Percentiles rank a stretch among this genome's conserved stretches.
Conservation (phyloP, 345 rosid genomes). For the Hibiscus tridactylites region DNA sequence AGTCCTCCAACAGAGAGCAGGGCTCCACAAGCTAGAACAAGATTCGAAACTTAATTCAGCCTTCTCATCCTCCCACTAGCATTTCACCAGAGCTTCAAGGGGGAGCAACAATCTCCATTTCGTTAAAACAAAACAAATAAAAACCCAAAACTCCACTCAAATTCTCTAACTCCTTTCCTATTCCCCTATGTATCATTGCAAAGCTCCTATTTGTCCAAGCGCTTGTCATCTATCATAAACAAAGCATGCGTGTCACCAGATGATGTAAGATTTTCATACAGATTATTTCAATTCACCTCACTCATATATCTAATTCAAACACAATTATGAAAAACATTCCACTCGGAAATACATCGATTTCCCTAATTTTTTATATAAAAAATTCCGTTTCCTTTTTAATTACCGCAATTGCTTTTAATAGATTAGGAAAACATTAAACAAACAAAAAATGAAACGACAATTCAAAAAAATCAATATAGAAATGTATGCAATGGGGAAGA, state of each 20-base stretch:
- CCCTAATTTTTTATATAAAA: neutral
- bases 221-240: conserved; percentile 95
- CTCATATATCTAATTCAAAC: conserved; percentile 25
- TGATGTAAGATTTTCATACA: conserved; percentile 43
- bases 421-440: neutral
- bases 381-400: neutral
- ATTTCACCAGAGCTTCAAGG: conserved; percentile 44
- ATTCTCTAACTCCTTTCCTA: conserved; percentile 83
- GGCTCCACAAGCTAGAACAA: conserved; percentile 77
- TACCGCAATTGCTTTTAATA: neutral
- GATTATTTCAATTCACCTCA: conserved; percentile 47
- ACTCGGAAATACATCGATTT: neutral
- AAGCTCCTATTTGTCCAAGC: conserved; percentile 89
- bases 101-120: conserved; percentile 58
- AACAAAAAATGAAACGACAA: neutral
- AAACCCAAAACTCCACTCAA: neutral
- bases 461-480: neutral
- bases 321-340: neutral
- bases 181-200: conserved; percentile 88
- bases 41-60: conserved; percentile 7
- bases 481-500: neutral
- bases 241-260: conserved; percentile 86
- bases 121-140: neutral
- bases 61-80: neutral
- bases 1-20: conserved; percentile 67